These are phyloP conservation scores for Aplosporella prunicola DNA, from an alignment of 2,329 filamentous ascomycete genomes.

Conservation along the genomic window DNA sequence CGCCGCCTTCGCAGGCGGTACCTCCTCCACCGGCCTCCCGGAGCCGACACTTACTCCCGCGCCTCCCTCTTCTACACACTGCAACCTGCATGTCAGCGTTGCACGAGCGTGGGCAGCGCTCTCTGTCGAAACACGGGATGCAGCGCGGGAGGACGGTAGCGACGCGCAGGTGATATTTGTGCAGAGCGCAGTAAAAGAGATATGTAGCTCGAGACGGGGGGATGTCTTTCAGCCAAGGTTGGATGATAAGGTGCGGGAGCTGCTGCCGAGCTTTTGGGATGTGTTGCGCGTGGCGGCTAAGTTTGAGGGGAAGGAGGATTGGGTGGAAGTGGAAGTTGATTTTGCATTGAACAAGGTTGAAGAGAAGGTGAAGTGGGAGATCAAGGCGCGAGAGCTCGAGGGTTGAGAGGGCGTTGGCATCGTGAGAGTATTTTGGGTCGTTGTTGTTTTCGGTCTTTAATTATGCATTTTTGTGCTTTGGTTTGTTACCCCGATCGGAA, in stretches of 20 bases:
- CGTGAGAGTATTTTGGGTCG: no score
- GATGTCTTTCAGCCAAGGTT: constrained; percentile 17
- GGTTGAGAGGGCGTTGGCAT: no score
- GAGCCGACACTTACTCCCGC: constrained; percentile 14
- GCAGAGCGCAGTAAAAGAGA: constrained; percentile 11
- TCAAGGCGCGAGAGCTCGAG: no score
- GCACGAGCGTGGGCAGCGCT: constrained; percentile 18
- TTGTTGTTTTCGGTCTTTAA: no score
- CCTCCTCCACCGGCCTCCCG: constrained; percentile 23
- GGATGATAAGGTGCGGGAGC: constrained; percentile 11
- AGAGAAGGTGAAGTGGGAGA: constrained; percentile 18
- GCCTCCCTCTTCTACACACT: constrained; percentile 19
- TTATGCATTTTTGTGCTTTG: no score
- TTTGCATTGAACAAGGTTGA: constrained; percentile 18
- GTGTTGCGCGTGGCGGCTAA: constrained; percentile 17
- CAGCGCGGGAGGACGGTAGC: constrained; percentile 3
- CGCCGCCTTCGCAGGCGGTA: constrained; percentile 16
- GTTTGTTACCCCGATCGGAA: no score
- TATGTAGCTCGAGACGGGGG: constrained; percentile 17
- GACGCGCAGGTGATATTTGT: constrained; percentile 15
- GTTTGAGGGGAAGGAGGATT: constrained; percentile 12
- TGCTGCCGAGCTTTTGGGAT: constrained; percentile 21
- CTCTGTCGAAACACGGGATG: constrained; percentile 5
- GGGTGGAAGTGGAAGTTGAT: constrained; percentile 17
- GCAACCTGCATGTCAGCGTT: constrained; percentile 21